Evolutionary conservation across 495 filamentous ascomycete species (phyloP), one percentile per base, ranked within the genome.

Genomic region (Tuber borchii): DNA sequence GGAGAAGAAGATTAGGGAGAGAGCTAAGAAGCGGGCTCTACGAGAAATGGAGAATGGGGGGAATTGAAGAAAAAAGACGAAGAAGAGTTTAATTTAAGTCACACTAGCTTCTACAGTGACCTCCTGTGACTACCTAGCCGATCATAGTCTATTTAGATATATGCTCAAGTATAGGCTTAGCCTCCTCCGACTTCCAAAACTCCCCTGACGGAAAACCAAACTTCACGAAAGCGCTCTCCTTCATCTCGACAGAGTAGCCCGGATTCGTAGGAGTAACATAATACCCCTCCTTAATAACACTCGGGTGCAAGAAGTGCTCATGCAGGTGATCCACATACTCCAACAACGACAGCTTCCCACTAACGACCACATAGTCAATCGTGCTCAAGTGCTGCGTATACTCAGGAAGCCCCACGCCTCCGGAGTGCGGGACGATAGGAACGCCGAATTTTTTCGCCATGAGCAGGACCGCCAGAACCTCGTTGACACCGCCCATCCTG

Each of bases 281-380:
- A 83, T 93, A 96, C 3, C 94, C 94, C 81, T 94, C 90, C 83
- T 90, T 89, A 61, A 97, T 92, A 39, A 90, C 89, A 10, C 89
- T 86, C 8, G 94, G 94, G 83, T 97, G 87, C 82, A 92, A 85
- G 82, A 97, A 97, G 84, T 97, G 94, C 87, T 97, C 94, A 82
- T 97, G 94, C 82, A 97, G 84, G 83, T 96, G 92, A 79, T 97
- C 94, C 16, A 97, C 93, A 85, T 93, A 97, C 86, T 97, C 94
- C 73, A 97, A 84, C 73, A 97, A 87, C 68, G 89, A 92, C 84
- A 88, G 86, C 87, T 93, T 92, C 1, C 93, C 94, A 73, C 87
- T 90, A 0, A 97, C 93, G 74, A 91, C 91, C 7, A 97, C 92
- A 78, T 97, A 97, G 84, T 97, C 94, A 79, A 97, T 95, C 1